Evolutionary conservation across 768 basidiomycete genomes (phyloP), one percentile per base, ranked within the genome.

Genomic region (Lactarius tabidus): DNA sequence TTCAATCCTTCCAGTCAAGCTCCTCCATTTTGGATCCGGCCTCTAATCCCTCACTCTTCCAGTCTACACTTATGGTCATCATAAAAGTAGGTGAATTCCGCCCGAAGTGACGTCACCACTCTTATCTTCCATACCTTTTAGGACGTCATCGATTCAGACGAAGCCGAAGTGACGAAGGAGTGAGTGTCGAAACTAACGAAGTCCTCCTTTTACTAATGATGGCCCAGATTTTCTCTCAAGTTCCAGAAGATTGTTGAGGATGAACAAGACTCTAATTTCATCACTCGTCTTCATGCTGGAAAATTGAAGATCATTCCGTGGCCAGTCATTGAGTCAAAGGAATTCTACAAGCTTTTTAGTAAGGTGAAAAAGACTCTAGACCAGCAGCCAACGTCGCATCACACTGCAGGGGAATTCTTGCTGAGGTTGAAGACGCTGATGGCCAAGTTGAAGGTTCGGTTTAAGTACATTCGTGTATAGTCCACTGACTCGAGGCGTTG

Each of bases 111-210:
- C 4, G 4, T 9, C 31, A 26, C 2, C 1, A 38, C 35, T 53
- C n/a, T 33, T 29, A 14, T 14, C 55, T 23, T 26, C 17, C 55
- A 14, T 23, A 5, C 43, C 9, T 28, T 9, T 10, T 60, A 87
- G 85, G 86, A 88, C 53, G 85, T 87, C n/a, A 79, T 86, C 1
- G 86, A 87, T 60, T 81, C 83, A 0, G 86, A 87, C 73, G 82
- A 80, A 70, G 74, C 69, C 1, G 85, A 88, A 60, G 85, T 88
- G 26, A 80, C 80, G 6, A 76, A 77, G 71, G 86, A 87, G 86
- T 86, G 60, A 57, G 84, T 43, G 2, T 17, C 48, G 23, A 28
- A 38, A 17, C 20, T 0, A 1, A 10, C 5, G 31, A 6, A n/a
- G 23, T 8, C 14, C 31, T 33, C 17, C 57, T 51, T 29, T 56